These are phyloP conservation scores for Crotalaria pallida DNA, from an alignment of 306 rosid species.

Conservation along the genomic window DNA sequence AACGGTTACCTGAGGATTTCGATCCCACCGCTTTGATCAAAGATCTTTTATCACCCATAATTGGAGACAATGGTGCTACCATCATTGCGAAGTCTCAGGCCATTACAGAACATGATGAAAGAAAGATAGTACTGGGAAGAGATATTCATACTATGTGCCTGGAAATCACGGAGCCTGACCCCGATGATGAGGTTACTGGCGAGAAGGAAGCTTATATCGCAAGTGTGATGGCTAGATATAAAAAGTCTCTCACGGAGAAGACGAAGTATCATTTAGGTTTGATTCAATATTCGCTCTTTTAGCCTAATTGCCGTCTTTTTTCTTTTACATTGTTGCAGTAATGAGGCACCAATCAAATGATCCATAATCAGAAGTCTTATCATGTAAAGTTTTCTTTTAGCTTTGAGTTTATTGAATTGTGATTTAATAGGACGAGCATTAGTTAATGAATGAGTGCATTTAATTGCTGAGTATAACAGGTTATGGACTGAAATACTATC, in stretches of 20 bases:
- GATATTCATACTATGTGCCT: constrained; percentile 61
- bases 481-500: neutral
- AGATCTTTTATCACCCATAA: constrained; percentile 5
- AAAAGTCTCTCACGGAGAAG: constrained; percentile 54
- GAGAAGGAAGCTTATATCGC: constrained; percentile 83
- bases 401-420: neutral
- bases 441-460: neutral
- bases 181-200: constrained; percentile 69
- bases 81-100: neutral
- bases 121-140: constrained; percentile 62
- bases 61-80: constrained; percentile 4
- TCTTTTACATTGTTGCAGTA: too few relatives aligned
- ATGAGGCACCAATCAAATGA: too few relatives aligned
- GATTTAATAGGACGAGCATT: neutral
- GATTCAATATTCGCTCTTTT: neutral
- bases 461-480: neutral
- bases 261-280: constrained; percentile 73
- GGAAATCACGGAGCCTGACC: constrained; percentile 67
- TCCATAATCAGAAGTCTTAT: too few relatives aligned
- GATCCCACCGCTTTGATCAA: neutral
- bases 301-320: neutral
- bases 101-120: neutral
- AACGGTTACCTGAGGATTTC: constrained; percentile 23
- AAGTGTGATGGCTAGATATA: constrained; percentile 66
- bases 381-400: neutral